Base-by-base conservation (phyloP, 495 filamentous ascomycete genomes). In the Penicillium tannophilum region DNA sequence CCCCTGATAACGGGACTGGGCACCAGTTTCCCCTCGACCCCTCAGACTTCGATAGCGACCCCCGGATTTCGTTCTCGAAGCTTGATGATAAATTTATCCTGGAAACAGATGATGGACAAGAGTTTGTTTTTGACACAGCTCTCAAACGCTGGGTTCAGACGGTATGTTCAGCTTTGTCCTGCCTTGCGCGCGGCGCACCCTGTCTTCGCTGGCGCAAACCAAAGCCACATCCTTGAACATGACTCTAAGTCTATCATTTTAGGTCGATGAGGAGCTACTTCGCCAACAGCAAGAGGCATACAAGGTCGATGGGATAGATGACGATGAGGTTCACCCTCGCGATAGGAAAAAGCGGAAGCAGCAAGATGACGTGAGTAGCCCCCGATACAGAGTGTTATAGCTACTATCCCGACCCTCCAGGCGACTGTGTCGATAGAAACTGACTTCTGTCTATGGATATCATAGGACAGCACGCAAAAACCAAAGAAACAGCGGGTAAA, bases 31-130 rank as follows among this genome's bases (percentile, higher is more conserved):
- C 91, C 19, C 85, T 82, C 51, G 82, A 90, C 59, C 82, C 82
- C 3, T 78, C 85, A 58, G 86, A 93, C 28, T 97, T 98, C 70
- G 86, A 89, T 58, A 75, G 77, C 55, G 93, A 98, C 68, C 82
- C 88, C 23, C 90, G 93, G 59, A 88, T 97, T 61, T 92, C 91
- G 0, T 96, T 86, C 75, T 94, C 90, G 4, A 89, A 86, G 65
- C 75, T 90, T 52, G 88, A 92, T 72, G 78, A 86, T 59, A 93
- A 90, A 66, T 92, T 87, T 73, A 84, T 93, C 23, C 83, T 95
- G 0, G 93, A 96, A 54, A 86, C 90, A 26, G 91, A 93, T 16
- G 86, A 93, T 71, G 93, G 91, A 20, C 79, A 84, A 50, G 93
- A 97, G 66, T 97, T 86, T 74, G 89, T 92, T 64, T 97, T 84